These are phyloP conservation scores for Luffa aegyptiaca DNA, from an alignment of 306 rosid species.

Conservation along the genomic window DNA sequence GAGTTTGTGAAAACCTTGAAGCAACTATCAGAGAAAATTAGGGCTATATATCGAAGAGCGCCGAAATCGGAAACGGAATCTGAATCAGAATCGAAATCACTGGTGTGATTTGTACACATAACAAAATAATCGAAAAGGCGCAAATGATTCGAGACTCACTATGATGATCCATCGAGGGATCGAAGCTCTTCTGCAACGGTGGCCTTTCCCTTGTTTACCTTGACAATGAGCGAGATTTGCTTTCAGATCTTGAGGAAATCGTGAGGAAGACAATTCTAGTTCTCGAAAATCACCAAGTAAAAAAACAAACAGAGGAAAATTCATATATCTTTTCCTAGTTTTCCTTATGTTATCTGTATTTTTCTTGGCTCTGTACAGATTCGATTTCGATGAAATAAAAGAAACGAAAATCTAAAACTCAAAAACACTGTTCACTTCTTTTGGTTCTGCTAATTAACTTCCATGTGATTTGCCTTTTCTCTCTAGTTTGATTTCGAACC, in stretches of 20 bases:
- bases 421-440: neutral
- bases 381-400: neutral
- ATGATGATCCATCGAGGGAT: neutral
- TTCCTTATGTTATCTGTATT: conserved; percentile 2
- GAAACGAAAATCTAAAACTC: neutral
- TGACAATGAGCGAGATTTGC: neutral
- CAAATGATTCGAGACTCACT: neutral
- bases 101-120: neutral
- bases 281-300: neutral
- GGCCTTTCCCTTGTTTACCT: neutral
- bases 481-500: neutral
- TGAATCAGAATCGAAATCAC: neutral
- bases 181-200: neutral
- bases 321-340: conserved; percentile 1
- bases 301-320: conserved; percentile 1
- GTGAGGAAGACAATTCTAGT: neutral
- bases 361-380: neutral
- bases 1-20: neutral
- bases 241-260: neutral
- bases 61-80: neutral
- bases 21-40: neutral
- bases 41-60: neutral
- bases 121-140: neutral
- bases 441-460: too few relatives aligned
- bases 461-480: neutral